phyloP scores from a whole-genome alignment of 768 basidiomycete genomes.

The Boletus vinaceobasis region DNA sequence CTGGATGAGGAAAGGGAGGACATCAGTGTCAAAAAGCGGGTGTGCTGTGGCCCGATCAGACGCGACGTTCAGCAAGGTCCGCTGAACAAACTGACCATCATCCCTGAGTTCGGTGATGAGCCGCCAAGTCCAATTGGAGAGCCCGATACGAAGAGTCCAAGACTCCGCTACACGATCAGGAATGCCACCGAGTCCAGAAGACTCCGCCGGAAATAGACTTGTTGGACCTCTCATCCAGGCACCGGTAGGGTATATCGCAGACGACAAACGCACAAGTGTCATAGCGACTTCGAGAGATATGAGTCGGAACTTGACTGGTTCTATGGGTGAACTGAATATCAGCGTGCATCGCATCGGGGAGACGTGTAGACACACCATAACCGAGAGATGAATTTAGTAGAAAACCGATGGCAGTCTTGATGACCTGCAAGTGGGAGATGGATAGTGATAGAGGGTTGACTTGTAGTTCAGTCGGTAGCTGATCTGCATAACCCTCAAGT shows the following conservation, averaged over 20 bases:
- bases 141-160: constrained; percentile 61
- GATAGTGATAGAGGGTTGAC: constrained; percentile 50
- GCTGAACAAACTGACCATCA: constrained; percentile 47
- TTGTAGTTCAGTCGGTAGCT: constrained; percentile 37
- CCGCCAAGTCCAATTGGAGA: constrained; percentile 78
- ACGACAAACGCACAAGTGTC: constrained; percentile 65
- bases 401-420: constrained; percentile 76
- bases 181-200: constrained; percentile 12
- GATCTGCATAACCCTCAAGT: constrained; percentile 59
- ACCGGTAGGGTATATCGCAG: constrained; percentile 69
- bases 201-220: constrained; percentile 23
- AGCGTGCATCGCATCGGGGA: constrained; percentile 1
- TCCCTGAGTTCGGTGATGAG: constrained; percentile 70
- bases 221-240: constrained; percentile 48
- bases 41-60: constrained; percentile 37
- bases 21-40: constrained; percentile 58
- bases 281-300: constrained; percentile 65
- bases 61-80: background rate
- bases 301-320: constrained; percentile 66
- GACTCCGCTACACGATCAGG: constrained; percentile 42
- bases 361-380: constrained; percentile 52
- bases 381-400: constrained; percentile 75
- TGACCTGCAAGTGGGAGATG: constrained; percentile 62
- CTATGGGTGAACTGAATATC: constrained; percentile 35
- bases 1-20: constrained; percentile 59